Percentiles rank a stretch among this genome's conserved stretches.
phyloP scores from a whole-genome alignment of 371 early-diverging fungal genomes.

The Funneliformis caledonium region DNA sequence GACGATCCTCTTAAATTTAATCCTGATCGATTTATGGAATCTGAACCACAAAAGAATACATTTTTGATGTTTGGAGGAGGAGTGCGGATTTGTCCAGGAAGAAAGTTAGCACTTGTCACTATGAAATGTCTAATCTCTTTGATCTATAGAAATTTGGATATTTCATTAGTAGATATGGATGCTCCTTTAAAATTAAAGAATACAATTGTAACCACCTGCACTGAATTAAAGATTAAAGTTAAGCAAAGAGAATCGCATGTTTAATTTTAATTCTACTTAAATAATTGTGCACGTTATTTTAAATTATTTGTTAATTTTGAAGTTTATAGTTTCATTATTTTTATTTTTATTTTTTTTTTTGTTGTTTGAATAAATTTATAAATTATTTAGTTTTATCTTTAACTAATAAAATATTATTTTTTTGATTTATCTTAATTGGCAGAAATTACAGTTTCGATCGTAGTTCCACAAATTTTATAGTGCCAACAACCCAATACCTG shows the following conservation, averaged over 20 bases:
- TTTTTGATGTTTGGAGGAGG: constrained; percentile 23
- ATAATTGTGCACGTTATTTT: too few relatives aligned
- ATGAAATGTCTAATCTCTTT: neutral
- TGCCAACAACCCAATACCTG: too few relatives aligned
- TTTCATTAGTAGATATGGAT: neutral
- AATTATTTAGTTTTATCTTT: too few relatives aligned
- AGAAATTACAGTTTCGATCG: too few relatives aligned
- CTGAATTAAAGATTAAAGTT: neutral
- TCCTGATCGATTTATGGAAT: neutral
- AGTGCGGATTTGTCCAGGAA: constrained; percentile 15
- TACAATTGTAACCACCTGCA: neutral
- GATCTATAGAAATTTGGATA: constrained; percentile 9
- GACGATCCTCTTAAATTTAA: neutral
- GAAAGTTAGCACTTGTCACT: neutral
- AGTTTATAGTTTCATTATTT: too few relatives aligned
- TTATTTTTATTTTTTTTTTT: too few relatives aligned
- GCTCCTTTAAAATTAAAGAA: neutral
- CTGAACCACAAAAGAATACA: neutral
- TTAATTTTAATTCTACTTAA: neutral
- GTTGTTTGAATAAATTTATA: too few relatives aligned
- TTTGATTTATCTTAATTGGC: too few relatives aligned
- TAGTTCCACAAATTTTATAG: too few relatives aligned
- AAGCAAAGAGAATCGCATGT: neutral
- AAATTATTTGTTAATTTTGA: too few relatives aligned
- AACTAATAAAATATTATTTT: too few relatives aligned